A percentile compares a stretch with the other conserved stretches of the same genome.
Conservation (phyloP, 1,284 basidiomycete genomes). For the Wallemia mellicola region DNA sequence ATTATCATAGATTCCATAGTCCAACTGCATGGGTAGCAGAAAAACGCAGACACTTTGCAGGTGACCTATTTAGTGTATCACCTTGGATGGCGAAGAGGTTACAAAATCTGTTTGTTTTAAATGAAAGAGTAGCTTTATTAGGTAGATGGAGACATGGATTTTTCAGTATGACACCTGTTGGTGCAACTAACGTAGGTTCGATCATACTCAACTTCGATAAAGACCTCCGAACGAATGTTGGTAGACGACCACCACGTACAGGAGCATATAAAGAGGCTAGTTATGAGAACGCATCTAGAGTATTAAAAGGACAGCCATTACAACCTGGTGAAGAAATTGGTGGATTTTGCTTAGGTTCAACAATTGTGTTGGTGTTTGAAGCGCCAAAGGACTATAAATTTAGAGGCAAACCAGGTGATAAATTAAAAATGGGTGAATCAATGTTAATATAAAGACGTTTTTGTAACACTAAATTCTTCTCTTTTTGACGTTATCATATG, state of each 20-base stretch:
- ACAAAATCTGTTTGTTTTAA: slow-evolving; percentile 79
- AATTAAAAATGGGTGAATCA: slow-evolving; percentile 58
- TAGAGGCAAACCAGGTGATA: slow-evolving; percentile 44
- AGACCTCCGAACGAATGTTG: slow-evolving; percentile 56
- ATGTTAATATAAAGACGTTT: slow-evolving; percentile 8
- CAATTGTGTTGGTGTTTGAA: slow-evolving; percentile 89
- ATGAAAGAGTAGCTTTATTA: slow-evolving; percentile 88
- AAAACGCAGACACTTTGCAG: slow-evolving; percentile 74
- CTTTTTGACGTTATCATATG: background rate
- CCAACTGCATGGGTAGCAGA: slow-evolving; percentile 94
- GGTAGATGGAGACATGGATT: slow-evolving; percentile 87
- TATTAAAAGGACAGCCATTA: slow-evolving; percentile 70
- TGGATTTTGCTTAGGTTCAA: slow-evolving; percentile 80
- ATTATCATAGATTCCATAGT: slow-evolving; percentile 93
- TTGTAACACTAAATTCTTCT: background rate
- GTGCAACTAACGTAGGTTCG: slow-evolving; percentile 89
- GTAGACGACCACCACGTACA: slow-evolving; percentile 32
- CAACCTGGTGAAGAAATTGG: slow-evolving; percentile 80
- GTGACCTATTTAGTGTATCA: slow-evolving; percentile 83
- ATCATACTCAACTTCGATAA: slow-evolving; percentile 92
- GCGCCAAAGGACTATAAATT: slow-evolving; percentile 66
- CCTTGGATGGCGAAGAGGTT: slow-evolving; percentile 82
- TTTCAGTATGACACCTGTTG: slow-evolving; percentile 90
- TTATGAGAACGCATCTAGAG: slow-evolving; percentile 44
- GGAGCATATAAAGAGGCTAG: slow-evolving; percentile 81